Base-by-base conservation (phyloP, 306 rosid genomes). In the Neltuma alba region DNA sequence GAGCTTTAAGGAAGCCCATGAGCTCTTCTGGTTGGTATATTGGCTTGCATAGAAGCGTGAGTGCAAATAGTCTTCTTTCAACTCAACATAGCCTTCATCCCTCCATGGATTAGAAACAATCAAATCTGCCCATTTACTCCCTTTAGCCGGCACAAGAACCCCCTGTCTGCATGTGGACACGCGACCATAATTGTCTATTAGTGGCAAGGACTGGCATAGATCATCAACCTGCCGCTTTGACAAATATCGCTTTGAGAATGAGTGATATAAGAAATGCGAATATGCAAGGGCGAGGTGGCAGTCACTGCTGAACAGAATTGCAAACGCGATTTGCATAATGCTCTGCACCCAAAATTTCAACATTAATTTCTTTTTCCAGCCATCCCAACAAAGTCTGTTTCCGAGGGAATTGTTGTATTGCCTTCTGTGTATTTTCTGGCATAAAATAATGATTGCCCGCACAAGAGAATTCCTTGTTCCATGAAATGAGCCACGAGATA, bases 71-170 rank as follows among this genome's bases (percentile, higher is more conserved):
- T 63, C 83, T n/a, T 83, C 87, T 15, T 85, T 85, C 30, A 94
- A 65, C 79, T 90, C 97, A 60, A 94, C 85, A 48, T 72, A 89
- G 30, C 78, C 81, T 77, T 84, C 85, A 33, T 42, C 50, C 74
- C 74, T 83, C 97, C 98, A 94, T 28, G 87, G 80, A 88, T 92
- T 89, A 18, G 89, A 86, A 65, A 62, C 88, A 52, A 88, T 75
- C 86, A 92, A 80, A 28, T 44, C 79, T 5, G 87, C 87, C 97
- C 98, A 94, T 63, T 86, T 88, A 85, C 98, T 92, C 62, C 68
- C 83, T 4, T 83, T 85, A 52, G 96, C 92, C 4, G 97, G 98
- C 27, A 91, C 85, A 60, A 90, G 84, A 75, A 92, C 86, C 70
- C 85, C 85, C 0, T 3, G 8, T 58, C 86, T 50, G 27, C 31